phyloP scores from a whole-genome alignment of 805 yeast species.

The Candida xiaguanensis region DNA sequence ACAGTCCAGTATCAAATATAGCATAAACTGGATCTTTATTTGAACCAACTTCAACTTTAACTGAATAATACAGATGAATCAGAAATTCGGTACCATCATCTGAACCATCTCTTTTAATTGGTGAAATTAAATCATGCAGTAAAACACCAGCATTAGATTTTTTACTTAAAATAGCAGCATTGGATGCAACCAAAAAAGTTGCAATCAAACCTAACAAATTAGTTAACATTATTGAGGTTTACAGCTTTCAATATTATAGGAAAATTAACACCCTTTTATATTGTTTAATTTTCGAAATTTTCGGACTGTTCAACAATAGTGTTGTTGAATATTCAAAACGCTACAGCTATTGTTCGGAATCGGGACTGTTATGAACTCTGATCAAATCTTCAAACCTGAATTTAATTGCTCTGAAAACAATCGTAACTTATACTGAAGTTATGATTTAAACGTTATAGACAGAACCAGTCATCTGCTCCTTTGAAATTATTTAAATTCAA shows the following conservation, averaged over 20 bases:
- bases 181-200: neutral
- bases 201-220: neutral
- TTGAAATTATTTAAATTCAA: too few species aligned
- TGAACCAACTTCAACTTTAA: conserved; percentile 15
- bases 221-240: neutral
- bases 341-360: too few species aligned
- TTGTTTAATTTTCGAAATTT: too few species aligned
- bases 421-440: too few species aligned
- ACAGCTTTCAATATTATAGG: neutral
- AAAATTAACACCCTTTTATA: neutral
- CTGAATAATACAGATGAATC: neutral
- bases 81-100: neutral
- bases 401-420: too few species aligned
- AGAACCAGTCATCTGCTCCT: too few species aligned
- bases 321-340: too few species aligned
- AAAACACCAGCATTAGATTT: neutral
- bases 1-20: conserved; percentile 21
- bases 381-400: neutral
- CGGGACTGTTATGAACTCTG: neutral
- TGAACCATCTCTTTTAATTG: neutral
- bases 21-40: conserved; percentile 15
- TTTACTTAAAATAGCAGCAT: neutral
- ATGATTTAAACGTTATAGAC: too few species aligned
- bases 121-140: neutral
- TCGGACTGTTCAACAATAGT: too few species aligned